A percentile compares a stretch with the other conserved stretches of the same genome.
Evolutionary conservation across 768 basidiomycete genomes (phyloP).

Genomic region (Termitomyces sp.): DNA sequence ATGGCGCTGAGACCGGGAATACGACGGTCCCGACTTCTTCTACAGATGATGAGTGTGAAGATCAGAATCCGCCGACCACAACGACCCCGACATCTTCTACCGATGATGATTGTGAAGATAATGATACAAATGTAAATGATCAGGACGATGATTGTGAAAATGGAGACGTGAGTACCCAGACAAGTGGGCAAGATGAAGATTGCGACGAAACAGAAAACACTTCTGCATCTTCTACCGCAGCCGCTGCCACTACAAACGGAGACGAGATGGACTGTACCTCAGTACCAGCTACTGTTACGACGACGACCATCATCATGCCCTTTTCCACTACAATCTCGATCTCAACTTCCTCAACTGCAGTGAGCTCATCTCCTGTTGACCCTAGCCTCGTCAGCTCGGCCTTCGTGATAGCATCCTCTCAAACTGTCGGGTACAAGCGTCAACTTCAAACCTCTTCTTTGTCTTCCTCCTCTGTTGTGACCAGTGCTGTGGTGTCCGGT

Average conservation of each 20-base stretch:
- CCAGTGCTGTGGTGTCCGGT: not conserved
- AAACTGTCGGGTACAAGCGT: slow-evolving; percentile 13
- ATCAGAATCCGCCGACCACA: not conserved
- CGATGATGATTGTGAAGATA: slow-evolving; percentile 6
- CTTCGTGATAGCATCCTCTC: slow-evolving; percentile 1
- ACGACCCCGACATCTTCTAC: slow-evolving; percentile 6
- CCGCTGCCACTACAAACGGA: not conserved
- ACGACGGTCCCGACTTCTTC: slow-evolving; percentile 6
- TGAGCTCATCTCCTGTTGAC: not conserved
- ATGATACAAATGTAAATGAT: not conserved
- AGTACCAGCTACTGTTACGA: not conserved
- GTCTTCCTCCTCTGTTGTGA: not conserved
- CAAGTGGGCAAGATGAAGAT: not conserved
- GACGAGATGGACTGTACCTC: slow-evolving; percentile 1
- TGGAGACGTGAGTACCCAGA: not conserved
- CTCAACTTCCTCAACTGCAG: slow-evolving; percentile 2
- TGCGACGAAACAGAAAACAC: slow-evolving; percentile 2
- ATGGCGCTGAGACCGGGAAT: not conserved
- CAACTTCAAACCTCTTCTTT: slow-evolving; percentile 8
- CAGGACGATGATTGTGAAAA: slow-evolving; percentile 2
- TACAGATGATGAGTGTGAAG: slow-evolving; percentile 5
- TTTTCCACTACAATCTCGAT: slow-evolving; percentile 7
- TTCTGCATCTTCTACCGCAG: slow-evolving; percentile 8
- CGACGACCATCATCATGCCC: slow-evolving; percentile 3
- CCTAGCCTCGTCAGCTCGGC: not conserved